Evolutionary conservation across 768 basidiomycete species (phyloP).

Genomic region (Filobasidium wieringae): DNA sequence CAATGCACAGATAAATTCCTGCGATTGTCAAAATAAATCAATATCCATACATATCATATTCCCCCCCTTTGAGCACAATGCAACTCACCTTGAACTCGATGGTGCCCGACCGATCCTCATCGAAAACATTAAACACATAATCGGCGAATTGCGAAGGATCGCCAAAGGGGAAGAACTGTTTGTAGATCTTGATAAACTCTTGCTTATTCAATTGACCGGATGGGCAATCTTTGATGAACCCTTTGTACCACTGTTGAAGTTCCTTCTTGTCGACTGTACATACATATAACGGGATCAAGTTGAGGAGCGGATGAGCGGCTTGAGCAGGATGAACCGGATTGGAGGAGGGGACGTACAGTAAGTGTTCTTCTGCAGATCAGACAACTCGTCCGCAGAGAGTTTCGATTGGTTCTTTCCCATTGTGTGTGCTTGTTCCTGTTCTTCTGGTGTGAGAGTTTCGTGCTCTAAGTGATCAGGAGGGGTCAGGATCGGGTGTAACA

Average conservation of each 20-base stretch:
- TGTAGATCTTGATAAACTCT: constrained; percentile 95
- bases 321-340: not conserved
- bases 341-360: constrained; percentile 57
- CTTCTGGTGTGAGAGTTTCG: too few relatives aligned
- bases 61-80: not conserved
- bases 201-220: constrained; percentile 84
- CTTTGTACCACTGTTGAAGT: constrained; percentile 64
- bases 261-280: constrained; percentile 38
- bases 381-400: constrained; percentile 81
- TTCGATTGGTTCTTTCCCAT: constrained; percentile 99
- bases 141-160: constrained; percentile 94
- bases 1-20: constrained; percentile 82
- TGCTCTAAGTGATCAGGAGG: too few relatives aligned
- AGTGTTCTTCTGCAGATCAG: constrained; percentile 92
- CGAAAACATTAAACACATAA: constrained; percentile 81
- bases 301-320: not conserved
- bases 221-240: constrained; percentile 97
- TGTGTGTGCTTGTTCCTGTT: constrained; percentile 25
- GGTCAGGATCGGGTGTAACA: too few relatives aligned
- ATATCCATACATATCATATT: not conserved
- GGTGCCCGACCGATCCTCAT: constrained; percentile 45
- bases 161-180: constrained; percentile 99
- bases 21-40: not conserved
- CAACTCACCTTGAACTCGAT: constrained; percentile 87
- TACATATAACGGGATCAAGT: too few relatives aligned